Conservation (phyloP, 2,329 filamentous ascomycete genomes). For the Ceratocystis albifundus region DNA sequence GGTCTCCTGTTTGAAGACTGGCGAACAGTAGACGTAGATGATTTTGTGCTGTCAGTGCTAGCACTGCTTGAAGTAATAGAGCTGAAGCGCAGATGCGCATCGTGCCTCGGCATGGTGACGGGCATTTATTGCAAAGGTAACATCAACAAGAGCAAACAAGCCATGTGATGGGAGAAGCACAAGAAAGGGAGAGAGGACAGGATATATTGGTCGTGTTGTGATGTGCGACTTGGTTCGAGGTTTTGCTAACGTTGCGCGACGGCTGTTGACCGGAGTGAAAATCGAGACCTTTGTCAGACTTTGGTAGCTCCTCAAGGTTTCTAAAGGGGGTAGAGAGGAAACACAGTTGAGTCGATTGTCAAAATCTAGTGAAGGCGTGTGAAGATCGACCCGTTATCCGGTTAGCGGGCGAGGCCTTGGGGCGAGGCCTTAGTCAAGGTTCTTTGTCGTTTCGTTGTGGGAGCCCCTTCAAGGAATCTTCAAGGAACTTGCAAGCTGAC, state of each 20-base stretch:
- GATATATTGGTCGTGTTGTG: too few species aligned
- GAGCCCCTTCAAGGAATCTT: not conserved
- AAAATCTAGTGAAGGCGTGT: not conserved
- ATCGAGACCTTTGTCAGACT: not conserved
- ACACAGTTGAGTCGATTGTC: not conserved
- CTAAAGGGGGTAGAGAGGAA: not conserved
- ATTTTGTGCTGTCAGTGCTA: constrained; percentile 50
- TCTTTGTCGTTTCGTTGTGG: not conserved
- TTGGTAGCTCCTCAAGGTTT: not conserved
- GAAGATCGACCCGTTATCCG: not conserved
- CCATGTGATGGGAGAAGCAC: not conserved
- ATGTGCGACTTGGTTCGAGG: too few species aligned
- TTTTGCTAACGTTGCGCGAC: too few species aligned
- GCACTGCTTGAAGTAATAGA: constrained; percentile 47
- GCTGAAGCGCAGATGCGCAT: constrained; percentile 52
- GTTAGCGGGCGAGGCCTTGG: not conserved
- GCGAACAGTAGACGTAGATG: constrained; percentile 51
- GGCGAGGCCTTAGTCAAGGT: not conserved
- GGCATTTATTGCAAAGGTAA: not conserved
- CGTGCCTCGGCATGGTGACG: constrained; percentile 54
- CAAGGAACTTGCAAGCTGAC: not conserved
- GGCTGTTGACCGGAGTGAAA: too few species aligned
- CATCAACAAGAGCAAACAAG: not conserved
- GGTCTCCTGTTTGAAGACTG: constrained; percentile 27
- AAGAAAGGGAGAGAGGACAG: not conserved